Percentiles rank a stretch among this genome's conserved stretches.
Evolutionary conservation across 345 rosid species (phyloP).

Genomic region (Passiflora organensis): DNA sequence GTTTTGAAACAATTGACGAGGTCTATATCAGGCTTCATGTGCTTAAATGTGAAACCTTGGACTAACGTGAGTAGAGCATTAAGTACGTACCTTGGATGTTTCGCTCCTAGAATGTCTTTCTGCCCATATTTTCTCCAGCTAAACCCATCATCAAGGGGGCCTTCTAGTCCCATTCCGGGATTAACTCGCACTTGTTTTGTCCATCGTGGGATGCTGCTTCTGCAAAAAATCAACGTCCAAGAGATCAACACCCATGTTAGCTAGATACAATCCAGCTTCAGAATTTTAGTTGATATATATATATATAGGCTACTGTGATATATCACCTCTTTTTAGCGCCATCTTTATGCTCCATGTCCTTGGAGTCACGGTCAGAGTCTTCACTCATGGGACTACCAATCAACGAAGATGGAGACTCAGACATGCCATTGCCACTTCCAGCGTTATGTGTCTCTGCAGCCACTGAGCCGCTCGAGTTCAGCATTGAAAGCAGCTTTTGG

Average conservation of each 20-base stretch:
- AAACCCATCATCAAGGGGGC: slow-evolving; percentile 77
- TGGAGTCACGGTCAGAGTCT: slow-evolving; percentile 53
- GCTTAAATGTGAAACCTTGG: no score
- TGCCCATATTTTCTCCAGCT: slow-evolving; percentile 97
- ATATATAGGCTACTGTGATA: not conserved
- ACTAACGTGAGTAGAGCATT: no score
- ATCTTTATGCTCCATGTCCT: slow-evolving; percentile 36
- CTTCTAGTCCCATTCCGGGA: slow-evolving; percentile 49
- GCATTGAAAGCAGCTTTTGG: slow-evolving; percentile 54
- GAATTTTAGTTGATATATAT: no score
- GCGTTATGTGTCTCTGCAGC: slow-evolving; percentile 15
- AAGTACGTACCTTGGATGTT: slow-evolving; percentile 75
- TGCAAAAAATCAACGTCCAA: slow-evolving; percentile 23
- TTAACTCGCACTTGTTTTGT: slow-evolving; percentile 40
- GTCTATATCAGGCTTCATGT: no score
- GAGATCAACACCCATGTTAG: no score
- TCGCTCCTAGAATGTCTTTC: slow-evolving; percentile 78
- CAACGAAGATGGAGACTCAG: slow-evolving; percentile 41
- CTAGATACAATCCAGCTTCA: no score
- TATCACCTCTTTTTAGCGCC: slow-evolving; percentile 37
- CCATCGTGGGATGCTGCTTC: slow-evolving; percentile 57
- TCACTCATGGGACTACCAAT: slow-evolving; percentile 60
- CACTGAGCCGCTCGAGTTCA: slow-evolving; percentile 20
- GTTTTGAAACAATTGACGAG: no score
- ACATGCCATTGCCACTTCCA: slow-evolving; percentile 18